Conservation (phyloP, 495 filamentous ascomycete species). For the Neurospora sp. region DNA sequence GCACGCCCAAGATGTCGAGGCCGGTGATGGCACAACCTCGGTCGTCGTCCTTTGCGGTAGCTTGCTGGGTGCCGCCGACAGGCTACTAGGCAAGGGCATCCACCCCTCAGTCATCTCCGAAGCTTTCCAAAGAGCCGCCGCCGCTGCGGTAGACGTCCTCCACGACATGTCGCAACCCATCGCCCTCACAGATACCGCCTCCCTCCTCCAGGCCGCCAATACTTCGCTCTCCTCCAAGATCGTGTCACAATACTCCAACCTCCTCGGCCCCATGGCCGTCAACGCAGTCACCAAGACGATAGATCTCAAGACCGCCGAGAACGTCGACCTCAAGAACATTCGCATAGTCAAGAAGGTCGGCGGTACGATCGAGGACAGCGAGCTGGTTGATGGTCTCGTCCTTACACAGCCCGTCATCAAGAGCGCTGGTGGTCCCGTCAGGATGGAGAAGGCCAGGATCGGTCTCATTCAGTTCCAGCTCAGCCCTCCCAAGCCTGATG, state of each 20-base stretch:
- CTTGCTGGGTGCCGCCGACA: slow-evolving; percentile 85
- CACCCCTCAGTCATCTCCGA: slow-evolving; percentile 97
- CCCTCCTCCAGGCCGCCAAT: slow-evolving; percentile 90
- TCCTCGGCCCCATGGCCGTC: slow-evolving; percentile 92
- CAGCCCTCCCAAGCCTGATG: slow-evolving; percentile 94
- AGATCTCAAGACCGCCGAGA: slow-evolving; percentile 87
- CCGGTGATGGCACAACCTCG: slow-evolving; percentile 95
- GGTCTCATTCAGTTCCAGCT: slow-evolving; percentile 98
- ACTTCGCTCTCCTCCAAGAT: slow-evolving; percentile 98
- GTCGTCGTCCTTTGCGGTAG: slow-evolving; percentile 96
- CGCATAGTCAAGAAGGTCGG: slow-evolving; percentile 96
- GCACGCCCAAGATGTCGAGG: slow-evolving; percentile 95
- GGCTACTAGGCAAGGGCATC: slow-evolving; percentile 81
- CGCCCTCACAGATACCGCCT: slow-evolving; percentile 73
- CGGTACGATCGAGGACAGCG: slow-evolving; percentile 95
- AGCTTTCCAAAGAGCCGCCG: slow-evolving; percentile 90
- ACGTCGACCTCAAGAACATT: slow-evolving; percentile 93
- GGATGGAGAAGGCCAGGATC: slow-evolving; percentile 96
- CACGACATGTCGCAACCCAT: slow-evolving; percentile 95
- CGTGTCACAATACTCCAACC: slow-evolving; percentile 86
- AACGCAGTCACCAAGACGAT: slow-evolving; percentile 92
- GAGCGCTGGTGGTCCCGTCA: slow-evolving; percentile 77
- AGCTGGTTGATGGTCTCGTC: slow-evolving; percentile 92
- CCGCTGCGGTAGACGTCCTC: slow-evolving; percentile 75
- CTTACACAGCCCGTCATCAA: slow-evolving; percentile 90